Evolutionary conservation across 2,329 filamentous ascomycete genomes (phyloP), one percentile per base, ranked within the genome.

Genomic region (Neurospora sp.): DNA sequence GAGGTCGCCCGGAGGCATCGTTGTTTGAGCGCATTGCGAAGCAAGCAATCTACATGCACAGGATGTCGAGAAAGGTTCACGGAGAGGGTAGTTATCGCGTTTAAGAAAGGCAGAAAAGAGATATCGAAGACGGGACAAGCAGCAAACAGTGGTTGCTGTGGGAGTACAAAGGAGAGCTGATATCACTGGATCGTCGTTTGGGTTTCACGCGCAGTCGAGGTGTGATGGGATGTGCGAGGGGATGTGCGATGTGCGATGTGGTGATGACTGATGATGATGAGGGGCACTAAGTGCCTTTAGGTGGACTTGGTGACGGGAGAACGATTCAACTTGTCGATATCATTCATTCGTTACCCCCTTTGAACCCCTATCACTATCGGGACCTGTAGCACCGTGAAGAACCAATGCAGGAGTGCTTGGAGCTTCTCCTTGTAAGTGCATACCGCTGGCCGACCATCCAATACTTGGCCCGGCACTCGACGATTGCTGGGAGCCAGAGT

Each of bases 1-100:
- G 81, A 71, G 79, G 79, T 74, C 81, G 80, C 74, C 76, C 78
- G 70, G 77, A 79, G 75, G 79, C 78, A 77, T 83, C 81, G 71
- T 83, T 82, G 76, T 82, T 81, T 67, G 80, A 62, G 52, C 52
- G 52, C 52, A 62, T 62, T 28, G 52, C 15, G 15, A 33, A 10
- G 52, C 17, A 33, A 33, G 52, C 23, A 33, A 62, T 28, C 52
- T 62, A 62, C 52, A 62, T 33, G 23, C 52, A 62, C 52, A 62
- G 52, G 8, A 3, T 33, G 52, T 62, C 52, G 52, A 33, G 52
- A 5, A 17, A 62, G 15, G 28, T 62, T 33, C 52, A 62, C 52
- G 15, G 23, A 28, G 15, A 17, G 8, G 52, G 0, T 36, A 62
- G 23, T 4, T 62, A 62, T 62, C 1, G 28, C 17, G 23, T 33